Evolutionary conservation across 176 grass and related monocot species (phyloP), one percentile per base, ranked within the genome.

Genomic region (Rhynchospora pubera): DNA sequence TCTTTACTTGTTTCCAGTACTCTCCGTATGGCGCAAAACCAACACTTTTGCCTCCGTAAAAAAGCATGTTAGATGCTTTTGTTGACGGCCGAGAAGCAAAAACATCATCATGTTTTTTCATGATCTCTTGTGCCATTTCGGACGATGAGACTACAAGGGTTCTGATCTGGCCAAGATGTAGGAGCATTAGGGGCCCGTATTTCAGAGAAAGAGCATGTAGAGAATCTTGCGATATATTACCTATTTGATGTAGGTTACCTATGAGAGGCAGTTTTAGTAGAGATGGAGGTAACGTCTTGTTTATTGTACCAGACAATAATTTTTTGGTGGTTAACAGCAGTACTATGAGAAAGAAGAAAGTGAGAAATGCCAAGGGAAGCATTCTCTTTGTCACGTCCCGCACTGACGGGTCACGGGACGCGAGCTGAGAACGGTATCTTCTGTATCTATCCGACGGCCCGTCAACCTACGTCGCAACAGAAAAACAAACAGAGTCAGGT

Each of bases 1-100:
- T 75, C 59, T 87, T 90, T 62, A 81, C 82, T 75, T 95, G 90
- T 28, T 83, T 79, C 90, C 93, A 95, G 81, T 92, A 91, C 81
- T 91, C 60, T 30, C 88, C 83, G 84, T 84, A 52, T 6, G 91
- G 91, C 45, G 85, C 83, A 79, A 93, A 93, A 13, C 88, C 90
- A 30, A 92, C 77, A 81, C 88, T 90, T 43, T 50, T 78, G 79
- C 83, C 87, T 4, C 88, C 88, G 66, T 90, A 89, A 57, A 72
- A 65, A 57, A 86, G 88, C 80, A 85, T 81, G 42, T 79, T 91
- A 9, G 84, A 89, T 6, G 87, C 84, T 28, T 87, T 86, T 53
- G 92, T 90, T 53, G 74, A 77, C 1, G 93, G 93, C 13, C 90
- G 87, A 16, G 86, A 92, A 50, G 82, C 90, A 81, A 96, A 89